phyloP scores from a whole-genome alignment of 139 green algal genomes.

The Tetradesmus obliquus region DNA sequence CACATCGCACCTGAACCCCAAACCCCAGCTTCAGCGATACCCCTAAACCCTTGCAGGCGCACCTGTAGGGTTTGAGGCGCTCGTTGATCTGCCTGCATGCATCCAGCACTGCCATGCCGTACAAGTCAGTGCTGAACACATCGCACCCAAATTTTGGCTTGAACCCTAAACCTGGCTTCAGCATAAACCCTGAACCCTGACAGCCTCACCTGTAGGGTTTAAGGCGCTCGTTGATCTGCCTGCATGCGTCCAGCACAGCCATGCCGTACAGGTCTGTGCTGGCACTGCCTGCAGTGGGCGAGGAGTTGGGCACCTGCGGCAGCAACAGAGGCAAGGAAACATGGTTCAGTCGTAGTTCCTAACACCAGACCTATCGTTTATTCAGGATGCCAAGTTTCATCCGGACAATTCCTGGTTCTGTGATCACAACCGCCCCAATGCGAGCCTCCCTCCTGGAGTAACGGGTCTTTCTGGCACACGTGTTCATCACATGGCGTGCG shows the following conservation, averaged over 20 bases:
- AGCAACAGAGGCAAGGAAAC: not conserved
- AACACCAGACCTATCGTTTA: conserved; percentile 1
- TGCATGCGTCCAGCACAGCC: too few species aligned
- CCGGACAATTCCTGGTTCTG: too few species aligned
- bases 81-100: conserved; percentile 90
- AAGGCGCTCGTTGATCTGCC: too few species aligned
- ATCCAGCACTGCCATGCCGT: conserved; percentile 91
- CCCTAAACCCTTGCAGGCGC: not conserved
- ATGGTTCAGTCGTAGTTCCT: not conserved
- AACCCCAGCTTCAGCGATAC: not conserved
- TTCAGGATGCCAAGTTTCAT: not conserved
- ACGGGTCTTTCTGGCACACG: too few species aligned
- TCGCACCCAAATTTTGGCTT: too few species aligned
- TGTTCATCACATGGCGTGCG: too few species aligned
- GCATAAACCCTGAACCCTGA: too few species aligned
- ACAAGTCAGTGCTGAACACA: conserved; percentile 96
- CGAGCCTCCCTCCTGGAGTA: too few species aligned
- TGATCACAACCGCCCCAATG: too few species aligned
- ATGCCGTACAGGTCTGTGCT: conserved; percentile 31
- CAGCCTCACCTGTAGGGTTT: too few species aligned
- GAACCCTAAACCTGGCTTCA: too few species aligned
- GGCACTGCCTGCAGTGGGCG: conserved; percentile 92
- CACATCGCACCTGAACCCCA: too few species aligned
- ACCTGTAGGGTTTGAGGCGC: conserved; percentile 76
- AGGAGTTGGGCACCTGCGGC: conserved; percentile 92